phyloP scores from a whole-genome alignment of 495 filamentous ascomycete species.

The Aspergillus bridgeri region DNA sequence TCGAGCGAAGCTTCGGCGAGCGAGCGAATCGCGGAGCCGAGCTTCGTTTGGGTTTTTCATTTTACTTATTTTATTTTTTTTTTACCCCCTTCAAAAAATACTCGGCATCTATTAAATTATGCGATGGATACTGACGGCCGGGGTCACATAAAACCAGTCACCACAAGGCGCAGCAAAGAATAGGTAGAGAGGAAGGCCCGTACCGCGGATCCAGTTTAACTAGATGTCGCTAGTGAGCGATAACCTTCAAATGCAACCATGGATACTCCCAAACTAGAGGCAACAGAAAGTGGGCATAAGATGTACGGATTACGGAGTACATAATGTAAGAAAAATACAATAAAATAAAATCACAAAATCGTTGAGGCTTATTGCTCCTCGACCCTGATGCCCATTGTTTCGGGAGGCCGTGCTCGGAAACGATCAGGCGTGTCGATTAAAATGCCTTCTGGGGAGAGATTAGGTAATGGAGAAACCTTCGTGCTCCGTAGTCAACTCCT shows the following conservation, averaged over 20 bases:
- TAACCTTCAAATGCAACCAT: background rate
- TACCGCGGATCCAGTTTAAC: no score
- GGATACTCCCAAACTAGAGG: background rate
- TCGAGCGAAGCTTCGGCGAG: conserved; percentile 17
- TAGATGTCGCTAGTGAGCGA: background rate
- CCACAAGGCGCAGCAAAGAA: background rate
- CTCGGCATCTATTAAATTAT: background rate
- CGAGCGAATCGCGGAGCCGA: conserved; percentile 10
- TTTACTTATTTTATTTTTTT: background rate
- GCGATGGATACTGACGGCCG: no score
- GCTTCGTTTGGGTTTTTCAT: background rate
- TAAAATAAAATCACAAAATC: background rate
- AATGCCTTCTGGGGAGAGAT: conserved; percentile 8
- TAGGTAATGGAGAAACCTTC: background rate
- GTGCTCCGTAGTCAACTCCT: background rate
- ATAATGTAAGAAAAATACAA: background rate
- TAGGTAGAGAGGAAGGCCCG: background rate
- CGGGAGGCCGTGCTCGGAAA: conserved; percentile 14
- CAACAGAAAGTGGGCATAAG: no score
- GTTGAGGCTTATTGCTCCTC: background rate
- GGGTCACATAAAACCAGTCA: background rate
- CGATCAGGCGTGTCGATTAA: conserved; percentile 16
- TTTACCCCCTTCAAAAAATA: no score
- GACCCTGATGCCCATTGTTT: conserved; percentile 1
- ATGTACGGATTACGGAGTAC: no score